Base-by-base conservation (phyloP, 2,329 filamentous ascomycete species). In the Hymenoscyphus occultus region DNA sequence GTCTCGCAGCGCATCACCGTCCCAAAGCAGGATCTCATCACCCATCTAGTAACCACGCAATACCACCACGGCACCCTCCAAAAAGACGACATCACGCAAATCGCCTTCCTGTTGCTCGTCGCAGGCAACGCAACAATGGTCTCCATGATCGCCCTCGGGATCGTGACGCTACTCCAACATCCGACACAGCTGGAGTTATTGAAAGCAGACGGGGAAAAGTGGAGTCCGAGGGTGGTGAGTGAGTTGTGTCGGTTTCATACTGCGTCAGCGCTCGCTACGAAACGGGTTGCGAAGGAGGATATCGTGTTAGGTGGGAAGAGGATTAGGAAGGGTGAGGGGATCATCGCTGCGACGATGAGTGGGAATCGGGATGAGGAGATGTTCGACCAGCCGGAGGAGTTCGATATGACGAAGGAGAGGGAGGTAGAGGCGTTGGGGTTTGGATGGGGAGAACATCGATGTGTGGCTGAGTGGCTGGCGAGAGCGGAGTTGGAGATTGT, bases 91-190 rank as follows among this genome's bases (percentile, higher is more conserved):
- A 68, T 69, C 4, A 60, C 82, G 0, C 80, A 82, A 64, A 81
- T 83, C 58, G 80, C 81, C 0, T 83, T 83, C 70, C 72, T 84
- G 7, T 74, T 83, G 5, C 77, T 84, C 1, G 81, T 82, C 1
- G 81, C 82, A 0, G 81, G 81, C 1, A 84, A 83, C 45, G 82
- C 81, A 0, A 83, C 82, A 0, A 81, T 83, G 78, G 78, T 83
- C 4, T 82, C 79, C 69, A 83, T 81, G 78, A 83, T 83, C 64
- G 75, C 77, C 0, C 74, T 83, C 39, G 81, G 81, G 12, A 74
- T 82, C 9, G 74, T 80, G 0, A 80, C 78, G 3, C 76, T 83
- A 5, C 73, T 79, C 16, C 76, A 80, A 62, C 74, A 83, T 57
- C 80, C 80, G 0, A 63, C 72, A 0, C 80, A 82, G 67, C 75